Evolutionary conservation across 2,329 filamentous ascomycete species (phyloP), one percentile per base, ranked within the genome.

Genomic region (Ascosphaera apis): DNA sequence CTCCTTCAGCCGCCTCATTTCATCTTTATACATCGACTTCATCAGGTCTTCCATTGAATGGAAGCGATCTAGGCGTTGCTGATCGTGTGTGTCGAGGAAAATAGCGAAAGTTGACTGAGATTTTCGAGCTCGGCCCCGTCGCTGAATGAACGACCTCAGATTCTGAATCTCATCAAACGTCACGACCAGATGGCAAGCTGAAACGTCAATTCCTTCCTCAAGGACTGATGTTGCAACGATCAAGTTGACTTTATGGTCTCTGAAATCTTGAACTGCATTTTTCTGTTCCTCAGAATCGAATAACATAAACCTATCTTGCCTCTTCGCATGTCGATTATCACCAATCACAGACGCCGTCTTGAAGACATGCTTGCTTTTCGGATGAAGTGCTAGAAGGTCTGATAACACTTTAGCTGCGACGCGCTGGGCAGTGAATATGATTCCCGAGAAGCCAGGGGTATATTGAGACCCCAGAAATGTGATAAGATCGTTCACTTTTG

Each of bases 11-110:
- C 65, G 53, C 15, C 74, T 61, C 40, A 65, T 51, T 4, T 82
- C 70, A 32, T 79, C 65, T 41, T 73, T 65, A 45, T 81, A 91
- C 0, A 65, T 63, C 33, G 54, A 49, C 44, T 72, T 77, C 75
- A 92, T 83, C n/a, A 69, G 59, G 2, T 61, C 51, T 48, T 93
- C 86, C 12, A 88, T 59, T 0, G 50, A 47, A 17, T 69, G 57
- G 76, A 80, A 91, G 17, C 66, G 60, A 2, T 51, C 44, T 2
- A 61, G 43, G 32, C 47, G 42, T 2, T 51, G 43, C 17, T 45
- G 37, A 31, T 58, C 47, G 23, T 51, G 44, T 3, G 56, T 46
- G 12, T 40, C 45, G 0, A 61, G 49, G 11, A 64, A 49, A 42
- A 74, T 58, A 2, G 74, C 60, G 50, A 66, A 66, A 39, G 63